phyloP scores from a whole-genome alignment of 352 stramenopile species.

The Paralagenidium karlingii region DNA sequence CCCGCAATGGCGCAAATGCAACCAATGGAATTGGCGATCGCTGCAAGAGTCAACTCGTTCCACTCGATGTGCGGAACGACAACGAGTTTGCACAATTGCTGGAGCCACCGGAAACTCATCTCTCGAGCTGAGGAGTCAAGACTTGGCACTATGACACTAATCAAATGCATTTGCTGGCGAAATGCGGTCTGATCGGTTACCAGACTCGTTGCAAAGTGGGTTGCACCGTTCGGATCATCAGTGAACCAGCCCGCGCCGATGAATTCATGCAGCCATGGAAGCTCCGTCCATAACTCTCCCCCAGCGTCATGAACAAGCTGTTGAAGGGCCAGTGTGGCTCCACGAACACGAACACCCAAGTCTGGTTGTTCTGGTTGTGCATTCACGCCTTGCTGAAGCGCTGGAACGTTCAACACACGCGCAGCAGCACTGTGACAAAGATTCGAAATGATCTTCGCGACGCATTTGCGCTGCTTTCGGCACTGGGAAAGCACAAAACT shows the following conservation, averaged over 20 bases:
- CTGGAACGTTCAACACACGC: constrained; percentile 11
- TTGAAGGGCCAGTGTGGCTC: constrained; percentile 23
- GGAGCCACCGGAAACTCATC: constrained; percentile 31
- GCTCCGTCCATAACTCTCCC: constrained; percentile 16
- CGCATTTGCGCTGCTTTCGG: constrained; percentile 44
- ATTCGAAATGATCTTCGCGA: constrained; percentile 68
- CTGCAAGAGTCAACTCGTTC: constrained; percentile 10
- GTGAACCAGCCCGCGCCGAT: constrained; percentile 22
- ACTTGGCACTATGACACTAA: constrained; percentile 20
- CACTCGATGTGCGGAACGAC: constrained; percentile 7
- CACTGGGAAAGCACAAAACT: constrained; percentile 41
- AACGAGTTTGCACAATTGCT: constrained; percentile 13
- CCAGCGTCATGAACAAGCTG: constrained; percentile 22
- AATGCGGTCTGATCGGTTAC: no score
- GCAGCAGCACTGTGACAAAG: constrained; percentile 50
- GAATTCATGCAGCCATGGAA: constrained; percentile 17
- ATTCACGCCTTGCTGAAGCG: neutral
- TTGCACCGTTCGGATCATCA: no score
- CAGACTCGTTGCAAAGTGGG: no score
- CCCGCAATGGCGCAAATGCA: constrained; percentile 24
- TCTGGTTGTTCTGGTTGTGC: constrained; percentile 2
- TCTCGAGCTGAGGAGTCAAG: constrained; percentile 13
- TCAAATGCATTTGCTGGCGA: constrained; percentile 35
- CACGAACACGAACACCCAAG: constrained; percentile 16
- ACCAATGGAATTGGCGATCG: constrained; percentile 27